phyloP scores from a whole-genome alignment of 2,329 filamentous ascomycete genomes.

The Cucurbitaria berberidis region DNA sequence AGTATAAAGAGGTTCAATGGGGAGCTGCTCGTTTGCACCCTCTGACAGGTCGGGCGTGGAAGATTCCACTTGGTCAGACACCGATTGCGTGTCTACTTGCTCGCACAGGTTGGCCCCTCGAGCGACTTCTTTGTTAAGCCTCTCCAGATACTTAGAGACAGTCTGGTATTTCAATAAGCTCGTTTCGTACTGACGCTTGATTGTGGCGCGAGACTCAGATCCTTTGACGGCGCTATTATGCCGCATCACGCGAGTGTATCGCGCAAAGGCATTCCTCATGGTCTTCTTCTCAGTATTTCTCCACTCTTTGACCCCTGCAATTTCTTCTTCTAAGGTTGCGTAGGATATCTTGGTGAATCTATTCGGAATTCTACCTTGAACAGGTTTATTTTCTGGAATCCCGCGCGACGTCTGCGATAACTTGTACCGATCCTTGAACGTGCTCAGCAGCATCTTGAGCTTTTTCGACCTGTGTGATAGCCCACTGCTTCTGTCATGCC shows the following conservation, averaged over 20 bases:
- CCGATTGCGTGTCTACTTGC: not conserved
- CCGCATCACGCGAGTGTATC: not conserved
- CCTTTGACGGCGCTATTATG: not conserved
- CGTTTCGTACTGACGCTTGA: not conserved
- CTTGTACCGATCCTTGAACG: not conserved
- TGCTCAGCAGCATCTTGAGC: not conserved
- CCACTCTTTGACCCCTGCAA: not conserved
- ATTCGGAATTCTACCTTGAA: not conserved
- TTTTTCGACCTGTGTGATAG: not conserved
- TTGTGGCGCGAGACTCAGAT: not conserved
- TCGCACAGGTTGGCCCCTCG: too few species aligned
- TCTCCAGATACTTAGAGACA: not conserved
- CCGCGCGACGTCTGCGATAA: not conserved
- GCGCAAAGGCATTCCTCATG: not conserved
- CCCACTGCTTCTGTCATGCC: not conserved
- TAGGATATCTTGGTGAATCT: not conserved
- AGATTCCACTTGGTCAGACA: not conserved
- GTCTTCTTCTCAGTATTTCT: not conserved
- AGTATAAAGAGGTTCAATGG: not conserved
- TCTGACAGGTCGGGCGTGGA: not conserved
- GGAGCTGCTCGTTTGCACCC: not conserved
- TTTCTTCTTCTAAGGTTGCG: not conserved
- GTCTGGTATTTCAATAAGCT: not conserved
- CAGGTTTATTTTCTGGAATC: not conserved
- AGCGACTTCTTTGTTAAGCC: not conserved